Base-by-base conservation (phyloP, 2,329 filamentous ascomycete species). In the Cryphonectria naterciae region DNA sequence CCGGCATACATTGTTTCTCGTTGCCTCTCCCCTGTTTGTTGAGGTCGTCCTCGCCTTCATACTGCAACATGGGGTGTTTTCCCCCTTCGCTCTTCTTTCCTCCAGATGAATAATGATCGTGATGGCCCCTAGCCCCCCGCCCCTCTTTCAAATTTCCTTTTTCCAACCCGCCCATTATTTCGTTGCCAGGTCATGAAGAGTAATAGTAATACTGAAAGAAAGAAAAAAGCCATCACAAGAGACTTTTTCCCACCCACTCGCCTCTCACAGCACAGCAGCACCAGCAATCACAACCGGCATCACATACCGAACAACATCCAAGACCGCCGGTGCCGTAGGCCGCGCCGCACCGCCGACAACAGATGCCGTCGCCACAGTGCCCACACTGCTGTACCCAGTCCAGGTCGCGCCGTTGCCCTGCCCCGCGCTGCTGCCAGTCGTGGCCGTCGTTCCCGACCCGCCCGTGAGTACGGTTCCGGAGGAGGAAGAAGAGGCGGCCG, bases 351-450 rank as follows among this genome's bases (percentile, higher is more conserved):
- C 71, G 4, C 62, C 71, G 41, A 72, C 25, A 17, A 68, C 68
- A 22, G 69, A 71, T n/a, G 71, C 71, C 19, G 71, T 73, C 15
- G 67, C 71, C 13, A 73, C 67, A 22, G 60, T 68, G 19, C 69
- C 63, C 15, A 73, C 71, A 52, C 69, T 73, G 56, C 58, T 65
- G 62, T 72, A 73, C 49, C 69, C 69, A 17, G 71, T 73, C 32
- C 58, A 73, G n/a, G 66, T 67, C 28, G n/a, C 49, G 10, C 60
- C n/a, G 41, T 41, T 63, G 22, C 70, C 70, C 7, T 39, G 37
- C 25, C 61, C 46, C 15, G 65, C 69, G 19, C 11, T 41, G 13
- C 37, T 19, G 10, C 46, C n/a, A 6, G 61, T 28, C 4, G 41
- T 28, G 11, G 61, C 41, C 6, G 65, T 58, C 2, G 65, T 41